Evolutionary conservation across 768 basidiomycete species (phyloP).

Genomic region (Kwoniella newhampshirensis): DNA sequence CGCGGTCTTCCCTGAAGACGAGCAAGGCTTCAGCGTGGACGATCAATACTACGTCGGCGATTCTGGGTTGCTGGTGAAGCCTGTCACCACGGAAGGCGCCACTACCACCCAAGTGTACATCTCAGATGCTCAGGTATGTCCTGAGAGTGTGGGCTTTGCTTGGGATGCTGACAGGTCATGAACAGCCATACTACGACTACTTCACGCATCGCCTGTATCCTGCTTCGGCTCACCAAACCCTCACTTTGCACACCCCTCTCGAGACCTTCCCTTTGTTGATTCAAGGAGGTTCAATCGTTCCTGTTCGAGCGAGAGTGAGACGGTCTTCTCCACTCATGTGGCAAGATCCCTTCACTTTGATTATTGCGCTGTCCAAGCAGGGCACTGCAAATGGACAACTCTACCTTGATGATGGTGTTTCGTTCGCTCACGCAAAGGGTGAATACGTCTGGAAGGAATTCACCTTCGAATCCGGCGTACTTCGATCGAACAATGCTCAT

Average conservation of each 20-base stretch:
- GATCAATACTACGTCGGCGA: conserved; percentile 91
- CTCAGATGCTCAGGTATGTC: conserved; percentile 69
- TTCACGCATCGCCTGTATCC: conserved; percentile 67
- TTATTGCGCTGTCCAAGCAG: conserved; percentile 64
- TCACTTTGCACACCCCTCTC: conserved; percentile 78
- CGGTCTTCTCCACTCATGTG: conserved; percentile 84
- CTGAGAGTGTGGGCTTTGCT: not conserved
- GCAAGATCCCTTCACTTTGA: conserved; percentile 87
- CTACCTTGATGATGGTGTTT: conserved; percentile 92
- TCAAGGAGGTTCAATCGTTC: conserved; percentile 84
- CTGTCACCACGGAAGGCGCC: conserved; percentile 72
- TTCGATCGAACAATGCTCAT: conserved; percentile 61
- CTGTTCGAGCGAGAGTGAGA: conserved; percentile 82
- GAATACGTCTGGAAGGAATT: conserved; percentile 82
- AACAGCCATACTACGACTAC: conserved; percentile 90
- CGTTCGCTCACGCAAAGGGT: conserved; percentile 72
- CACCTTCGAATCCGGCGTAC: conserved; percentile 57
- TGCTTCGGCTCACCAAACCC: conserved; percentile 52
- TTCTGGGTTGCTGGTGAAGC: conserved; percentile 87
- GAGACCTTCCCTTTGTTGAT: conserved; percentile 79
- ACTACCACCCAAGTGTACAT: conserved; percentile 75
- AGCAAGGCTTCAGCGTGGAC: conserved; percentile 79
- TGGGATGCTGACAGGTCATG: not conserved
- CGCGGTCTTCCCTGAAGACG: conserved; percentile 85
- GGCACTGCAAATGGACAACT: conserved; percentile 76